Conservation (phyloP, 139 green algal genomes). For the Penium margaritaceum region DNA sequence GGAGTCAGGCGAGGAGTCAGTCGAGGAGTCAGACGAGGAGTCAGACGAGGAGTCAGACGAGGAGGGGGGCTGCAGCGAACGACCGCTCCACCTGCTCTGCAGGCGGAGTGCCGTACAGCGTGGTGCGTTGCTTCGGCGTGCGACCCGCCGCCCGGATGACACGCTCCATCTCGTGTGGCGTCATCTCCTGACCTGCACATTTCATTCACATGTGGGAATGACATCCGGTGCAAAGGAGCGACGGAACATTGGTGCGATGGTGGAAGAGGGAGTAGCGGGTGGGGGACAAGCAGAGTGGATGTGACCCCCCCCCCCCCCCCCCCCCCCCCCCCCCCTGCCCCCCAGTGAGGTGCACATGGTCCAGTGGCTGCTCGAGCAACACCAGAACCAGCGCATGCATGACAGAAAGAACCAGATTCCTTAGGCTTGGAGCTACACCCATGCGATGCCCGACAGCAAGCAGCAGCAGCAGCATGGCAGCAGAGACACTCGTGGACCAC, state of each 20-base stretch:
- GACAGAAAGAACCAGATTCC: background rate
- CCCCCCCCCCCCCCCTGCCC: background rate
- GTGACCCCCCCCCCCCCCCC: conserved; percentile 6
- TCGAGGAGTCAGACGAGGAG: background rate
- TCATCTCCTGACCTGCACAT: conserved; percentile 59
- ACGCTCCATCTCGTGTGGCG: conserved; percentile 57
- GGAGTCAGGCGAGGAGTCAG: background rate
- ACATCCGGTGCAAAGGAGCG: background rate
- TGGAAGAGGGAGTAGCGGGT: background rate
- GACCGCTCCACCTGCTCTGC: background rate
- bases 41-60: background rate
- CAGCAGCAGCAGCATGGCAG: background rate
- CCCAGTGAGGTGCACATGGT: background rate
- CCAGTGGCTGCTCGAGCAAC: background rate
- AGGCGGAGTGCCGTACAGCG: conserved; percentile 58
- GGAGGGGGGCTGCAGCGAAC: background rate
- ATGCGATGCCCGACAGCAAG: background rate
- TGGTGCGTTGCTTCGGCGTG: conserved; percentile 63
- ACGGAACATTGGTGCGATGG: background rate
- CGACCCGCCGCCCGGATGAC: conserved; percentile 62
- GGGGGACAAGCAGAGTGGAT: too few species aligned
- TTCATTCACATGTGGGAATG: background rate
- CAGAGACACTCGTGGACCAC: background rate
- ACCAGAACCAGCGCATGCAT: background rate
- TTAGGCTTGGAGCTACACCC: background rate